Evolutionary conservation across 2,329 filamentous ascomycete species (phyloP).

Genomic region (Verticillium dahliae): DNA sequence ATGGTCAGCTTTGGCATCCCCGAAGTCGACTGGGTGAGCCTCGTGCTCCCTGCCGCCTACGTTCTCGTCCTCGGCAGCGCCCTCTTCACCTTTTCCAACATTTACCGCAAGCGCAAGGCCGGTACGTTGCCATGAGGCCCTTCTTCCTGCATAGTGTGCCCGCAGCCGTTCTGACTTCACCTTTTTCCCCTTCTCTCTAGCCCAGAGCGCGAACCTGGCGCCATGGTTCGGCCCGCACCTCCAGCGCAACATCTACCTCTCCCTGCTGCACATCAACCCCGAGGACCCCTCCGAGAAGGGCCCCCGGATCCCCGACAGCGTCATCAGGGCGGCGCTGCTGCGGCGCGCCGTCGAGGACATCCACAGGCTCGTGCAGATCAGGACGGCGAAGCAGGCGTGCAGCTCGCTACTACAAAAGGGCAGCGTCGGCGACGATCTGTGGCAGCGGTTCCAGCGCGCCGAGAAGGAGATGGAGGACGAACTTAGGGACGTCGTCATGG

Average conservation of each 20-base stretch:
- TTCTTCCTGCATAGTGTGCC: background rate
- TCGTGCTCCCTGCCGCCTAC: slow-evolving; percentile 84
- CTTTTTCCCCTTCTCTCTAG: slow-evolving; percentile 29
- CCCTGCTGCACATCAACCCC: slow-evolving; percentile 73
- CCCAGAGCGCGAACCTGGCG: slow-evolving; percentile 74
- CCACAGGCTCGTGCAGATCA: slow-evolving; percentile 80
- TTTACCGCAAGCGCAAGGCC: slow-evolving; percentile 90
- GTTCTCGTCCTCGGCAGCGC: slow-evolving; percentile 81
- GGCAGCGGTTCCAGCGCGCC: slow-evolving; percentile 83
- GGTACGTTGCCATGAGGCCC: slow-evolving; percentile 40
- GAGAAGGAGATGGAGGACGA: slow-evolving; percentile 99
- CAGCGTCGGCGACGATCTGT: slow-evolving; percentile 91
- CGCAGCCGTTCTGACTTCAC: slow-evolving; percentile 7
- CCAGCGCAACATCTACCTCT: slow-evolving; percentile 90
- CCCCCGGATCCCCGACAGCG: slow-evolving; percentile 68
- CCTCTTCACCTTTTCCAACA: slow-evolving; percentile 82
- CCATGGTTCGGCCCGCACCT: slow-evolving; percentile 92
- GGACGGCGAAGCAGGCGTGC: slow-evolving; percentile 82
- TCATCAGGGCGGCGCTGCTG: slow-evolving; percentile 82
- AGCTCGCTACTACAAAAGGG: slow-evolving; percentile 78
- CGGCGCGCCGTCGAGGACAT: slow-evolving; percentile 91
- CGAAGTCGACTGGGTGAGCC: slow-evolving; percentile 66
- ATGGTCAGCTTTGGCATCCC: slow-evolving; percentile 44
- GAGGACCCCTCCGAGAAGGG: slow-evolving; percentile 50
- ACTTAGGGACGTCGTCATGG: slow-evolving; percentile 84